Percentiles rank a stretch among this genome's conserved stretches.
These are phyloP conservation scores for Candida argentea DNA, from an alignment of 805 yeast genomes.

Conservation along the genomic window DNA sequence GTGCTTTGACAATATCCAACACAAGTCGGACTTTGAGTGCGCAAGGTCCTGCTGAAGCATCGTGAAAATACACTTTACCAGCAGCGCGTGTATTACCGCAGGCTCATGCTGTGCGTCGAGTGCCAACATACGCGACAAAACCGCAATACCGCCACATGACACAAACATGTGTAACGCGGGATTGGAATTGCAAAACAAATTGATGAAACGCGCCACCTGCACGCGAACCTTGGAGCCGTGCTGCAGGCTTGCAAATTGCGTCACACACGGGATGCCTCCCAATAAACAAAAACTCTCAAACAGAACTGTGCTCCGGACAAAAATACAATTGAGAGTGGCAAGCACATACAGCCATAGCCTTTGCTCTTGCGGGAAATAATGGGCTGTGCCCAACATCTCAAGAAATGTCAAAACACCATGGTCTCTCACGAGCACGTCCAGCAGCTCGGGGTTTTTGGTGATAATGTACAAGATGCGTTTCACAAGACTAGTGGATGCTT, in stretches of 20 bases:
- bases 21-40: slow-evolving; percentile 31
- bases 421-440: slow-evolving; percentile 28
- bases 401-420: slow-evolving; percentile 31
- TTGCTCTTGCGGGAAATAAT: slow-evolving; percentile 21
- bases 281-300: slow-evolving; percentile 32
- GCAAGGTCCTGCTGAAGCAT: slow-evolving; percentile 26
- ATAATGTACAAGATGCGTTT: slow-evolving; percentile 29
- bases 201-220: slow-evolving; percentile 28
- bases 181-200: slow-evolving; percentile 22
- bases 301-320: slow-evolving; percentile 18
- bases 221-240: slow-evolving; percentile 21
- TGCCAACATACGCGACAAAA: slow-evolving; percentile 35
- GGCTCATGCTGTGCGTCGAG: slow-evolving; percentile 35
- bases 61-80: slow-evolving; percentile 26
- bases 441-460: slow-evolving; percentile 30
- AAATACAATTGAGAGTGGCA: slow-evolving; percentile 23
- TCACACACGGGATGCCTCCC: slow-evolving; percentile 34
- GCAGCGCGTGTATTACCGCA: too few relatives aligned
- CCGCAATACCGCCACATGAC: slow-evolving; percentile 36
- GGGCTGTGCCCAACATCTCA: slow-evolving; percentile 27
- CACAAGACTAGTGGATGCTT: slow-evolving; percentile 23
- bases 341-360: slow-evolving; percentile 29
- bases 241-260: slow-evolving; percentile 23
- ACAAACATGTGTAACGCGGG: slow-evolving; percentile 30
- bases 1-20: slow-evolving; percentile 31